Conservation (phyloP, 495 filamentous ascomycete genomes). For the Penicillium crystallinum region DNA sequence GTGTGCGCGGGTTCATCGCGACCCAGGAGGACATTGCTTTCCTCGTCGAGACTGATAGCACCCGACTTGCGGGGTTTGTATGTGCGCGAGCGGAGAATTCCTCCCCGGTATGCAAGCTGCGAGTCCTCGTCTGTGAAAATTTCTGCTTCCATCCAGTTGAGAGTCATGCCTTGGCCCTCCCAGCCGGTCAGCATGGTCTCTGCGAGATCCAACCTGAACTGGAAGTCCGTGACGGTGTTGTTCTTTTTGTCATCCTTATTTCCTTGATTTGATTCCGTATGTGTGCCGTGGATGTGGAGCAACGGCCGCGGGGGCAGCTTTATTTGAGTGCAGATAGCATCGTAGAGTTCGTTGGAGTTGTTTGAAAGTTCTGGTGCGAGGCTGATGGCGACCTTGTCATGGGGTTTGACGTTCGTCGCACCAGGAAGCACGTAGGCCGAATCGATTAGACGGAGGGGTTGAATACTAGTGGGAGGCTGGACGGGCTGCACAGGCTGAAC, state of each 20-base stretch:
- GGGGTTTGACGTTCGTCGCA: neutral
- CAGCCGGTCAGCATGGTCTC: slow-evolving; percentile 30
- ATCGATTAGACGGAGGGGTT: slow-evolving; percentile 13
- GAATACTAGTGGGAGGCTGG: neutral
- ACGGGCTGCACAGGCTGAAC: neutral
- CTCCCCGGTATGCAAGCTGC: slow-evolving; percentile 27
- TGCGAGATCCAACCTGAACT: slow-evolving; percentile 35
- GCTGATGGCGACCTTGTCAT: slow-evolving; percentile 19
- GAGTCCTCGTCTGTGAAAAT: slow-evolving; percentile 27
- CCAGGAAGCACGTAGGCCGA: slow-evolving; percentile 21
- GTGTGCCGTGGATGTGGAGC: slow-evolving; percentile 30
- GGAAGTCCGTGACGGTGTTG: slow-evolving; percentile 33
- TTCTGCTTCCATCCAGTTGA: slow-evolving; percentile 17
- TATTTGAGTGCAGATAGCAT: slow-evolving; percentile 26
- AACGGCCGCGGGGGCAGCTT: slow-evolving; percentile 33
- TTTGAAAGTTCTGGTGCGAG: slow-evolving; percentile 23
- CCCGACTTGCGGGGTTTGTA: slow-evolving; percentile 15
- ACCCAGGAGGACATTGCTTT: slow-evolving; percentile 12
- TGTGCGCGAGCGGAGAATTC: slow-evolving; percentile 15
- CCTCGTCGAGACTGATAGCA: neutral
- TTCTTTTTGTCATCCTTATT: slow-evolving; percentile 26
- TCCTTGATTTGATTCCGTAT: slow-evolving; percentile 23
- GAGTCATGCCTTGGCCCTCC: slow-evolving; percentile 9
- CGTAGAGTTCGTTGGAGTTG: slow-evolving; percentile 20
- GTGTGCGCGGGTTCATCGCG: neutral